Base-by-base conservation (phyloP, 1,139 yeast genomes). In the Hanseniaspora gamundiae region DNA sequence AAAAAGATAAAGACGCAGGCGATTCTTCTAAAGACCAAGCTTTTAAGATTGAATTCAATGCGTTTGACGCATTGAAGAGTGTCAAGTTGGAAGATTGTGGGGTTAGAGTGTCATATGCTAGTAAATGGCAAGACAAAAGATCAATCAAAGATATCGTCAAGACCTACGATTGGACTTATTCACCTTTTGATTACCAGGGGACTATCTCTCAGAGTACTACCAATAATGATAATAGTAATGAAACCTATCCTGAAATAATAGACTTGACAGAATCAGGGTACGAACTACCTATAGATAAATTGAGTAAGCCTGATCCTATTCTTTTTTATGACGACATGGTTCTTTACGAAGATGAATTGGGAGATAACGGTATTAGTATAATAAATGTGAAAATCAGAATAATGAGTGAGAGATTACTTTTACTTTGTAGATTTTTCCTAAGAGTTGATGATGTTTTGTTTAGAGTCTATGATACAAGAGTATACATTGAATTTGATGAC, bases 111-210 rank as follows among this genome's bases (percentile, higher is more conserved):
- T 79, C 94, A 14, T 86, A 87, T 61, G 86, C 95, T n/a, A 71
- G 82, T 47, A 86, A 80, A 52, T 91, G 97, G 97, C 87, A 8
- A 70, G 94, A 52, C 65, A 73, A 38, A 64, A 61, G 33, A 54
- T 53, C 24, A 52, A 53, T 1, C 51, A 50, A 28, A 56, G 52
- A 16, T 39, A 64, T 56, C 44, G 58, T 51, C 5, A 19, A 17
- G 28, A 94, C 95, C 2, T 93, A 77, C 61, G 98, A 91, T 64
- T 91, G 99, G 99, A 91, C 98, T 0, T 91, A 91, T 59, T 76
- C 95, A 0, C 78, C 95, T 0, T 67, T 24, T 1, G 31, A 70
- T 42, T 91, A 88, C 59, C 70, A 68, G 47, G 98, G 97, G 0
- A 72, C 80, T 0, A 54, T 59, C 8, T 41, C 36, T 13, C 35